Evolutionary conservation across 768 basidiomycete genomes (phyloP).

Genomic region (Pholiota microspora): DNA sequence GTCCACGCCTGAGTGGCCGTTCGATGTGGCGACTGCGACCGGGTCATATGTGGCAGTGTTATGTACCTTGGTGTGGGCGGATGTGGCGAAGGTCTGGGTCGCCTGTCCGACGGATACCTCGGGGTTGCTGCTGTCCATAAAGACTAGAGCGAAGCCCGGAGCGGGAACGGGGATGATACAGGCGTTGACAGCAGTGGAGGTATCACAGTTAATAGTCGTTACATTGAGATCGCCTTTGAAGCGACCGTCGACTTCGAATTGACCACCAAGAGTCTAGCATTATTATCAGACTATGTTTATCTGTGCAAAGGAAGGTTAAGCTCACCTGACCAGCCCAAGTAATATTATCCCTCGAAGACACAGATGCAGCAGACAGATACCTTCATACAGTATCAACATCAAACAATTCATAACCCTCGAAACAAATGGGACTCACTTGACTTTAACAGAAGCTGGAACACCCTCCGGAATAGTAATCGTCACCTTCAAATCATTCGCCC

Average conservation of each 20-base stretch:
- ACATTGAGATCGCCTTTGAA: constrained; percentile 54
- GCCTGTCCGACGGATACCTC: constrained; percentile 22
- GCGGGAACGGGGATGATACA: constrained; percentile 66
- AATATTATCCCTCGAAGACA: constrained; percentile 61
- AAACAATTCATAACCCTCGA: not conserved
- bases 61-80: constrained; percentile 50
- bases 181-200: constrained; percentile 34
- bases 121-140: constrained; percentile 39
- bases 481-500: constrained; percentile 44
- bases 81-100: constrained; percentile 51
- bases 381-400: constrained; percentile 23
- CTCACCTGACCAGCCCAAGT: constrained; percentile 76
- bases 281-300: not conserved
- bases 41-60: constrained; percentile 59
- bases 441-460: constrained; percentile 46
- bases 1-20: constrained; percentile 34
- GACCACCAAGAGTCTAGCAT: constrained; percentile 55
- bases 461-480: constrained; percentile 47
- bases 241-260: constrained; percentile 67
- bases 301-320: constrained; percentile 6
- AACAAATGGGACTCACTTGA: constrained; percentile 38
- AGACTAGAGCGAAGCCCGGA: constrained; percentile 75
- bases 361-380: constrained; percentile 55
- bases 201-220: constrained; percentile 58
- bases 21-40: constrained; percentile 51